A percentile compares a stretch with the other conserved stretches of the same genome.
Evolutionary conservation across 192 early-diverging fungal genomes (phyloP).

Genomic region (Backusella psychrophila): DNA sequence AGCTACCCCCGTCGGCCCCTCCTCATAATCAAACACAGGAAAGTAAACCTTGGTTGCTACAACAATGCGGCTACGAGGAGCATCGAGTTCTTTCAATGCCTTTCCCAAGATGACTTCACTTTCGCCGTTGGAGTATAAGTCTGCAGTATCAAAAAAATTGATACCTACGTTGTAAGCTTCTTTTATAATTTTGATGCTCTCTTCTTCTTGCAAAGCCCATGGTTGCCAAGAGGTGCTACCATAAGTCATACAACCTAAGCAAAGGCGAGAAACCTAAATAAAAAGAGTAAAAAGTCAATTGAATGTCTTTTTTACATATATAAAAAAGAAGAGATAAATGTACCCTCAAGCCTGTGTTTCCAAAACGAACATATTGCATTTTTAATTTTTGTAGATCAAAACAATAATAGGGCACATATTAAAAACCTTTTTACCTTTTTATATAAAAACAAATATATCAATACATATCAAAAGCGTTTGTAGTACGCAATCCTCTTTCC

Average conservation of each 20-base stretch:
- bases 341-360: neutral
- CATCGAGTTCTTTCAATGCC: slow-evolving; percentile 31
- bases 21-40: slow-evolving; percentile 19
- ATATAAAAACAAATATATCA: neutral
- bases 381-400: neutral
- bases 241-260: slow-evolving; percentile 44
- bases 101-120: slow-evolving; percentile 32
- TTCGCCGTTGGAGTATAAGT: slow-evolving; percentile 27
- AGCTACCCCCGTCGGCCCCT: slow-evolving; percentile 15
- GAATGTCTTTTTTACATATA: neutral
- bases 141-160: slow-evolving; percentile 33
- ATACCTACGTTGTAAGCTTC: slow-evolving; percentile 31
- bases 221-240: slow-evolving; percentile 26
- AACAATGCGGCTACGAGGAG: slow-evolving; percentile 30
- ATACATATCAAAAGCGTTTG: too few relatives aligned
- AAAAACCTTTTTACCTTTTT: neutral
- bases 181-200: slow-evolving; percentile 38
- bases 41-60: slow-evolving; percentile 39
- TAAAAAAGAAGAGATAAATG: neutral
- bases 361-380: slow-evolving; percentile 14
- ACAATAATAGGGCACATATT: neutral
- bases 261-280: slow-evolving; percentile 32
- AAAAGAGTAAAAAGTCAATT: too few relatives aligned
- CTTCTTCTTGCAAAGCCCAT: slow-evolving; percentile 43
- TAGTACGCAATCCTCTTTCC: neutral